Base-by-base conservation (phyloP, 148 eudicot genomes). In the Camellia sinensis region DNA sequence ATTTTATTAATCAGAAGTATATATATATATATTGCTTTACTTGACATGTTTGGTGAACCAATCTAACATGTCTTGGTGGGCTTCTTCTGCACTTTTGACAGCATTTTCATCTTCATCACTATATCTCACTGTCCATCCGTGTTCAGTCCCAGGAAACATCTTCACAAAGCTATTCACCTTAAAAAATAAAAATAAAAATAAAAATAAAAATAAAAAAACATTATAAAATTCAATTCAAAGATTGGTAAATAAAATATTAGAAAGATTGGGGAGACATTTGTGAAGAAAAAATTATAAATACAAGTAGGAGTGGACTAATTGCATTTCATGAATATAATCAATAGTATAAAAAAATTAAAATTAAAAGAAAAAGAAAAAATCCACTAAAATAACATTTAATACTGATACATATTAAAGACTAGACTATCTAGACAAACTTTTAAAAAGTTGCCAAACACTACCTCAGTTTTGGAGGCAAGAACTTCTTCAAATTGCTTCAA, bases 41-140 rank as follows among this genome's bases (percentile, higher is more conserved):
- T 79, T 73, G 68, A 84, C 40, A 67, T 77, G 64, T 56, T 81
- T 81, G 72, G 43, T 74, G 9, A 85, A 54, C 87, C 87, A 85
- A 61, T 61, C 75, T n/a, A 85, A 8, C 77, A 85, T 59, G 63
- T 85, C 87, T 68, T 7, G 0, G 62, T 85, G 87, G 63, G 87
- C 78, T 59, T 85, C 87, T 41, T 78, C 41, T 74, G 87, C 87
- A 52, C 77, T 67, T 68, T 70, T 81, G 7, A 81, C 82, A 57
- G 73, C 84, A 50, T 14, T 15, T 81, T 81, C 84, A 79, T 81
- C 84, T 4, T 81, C 82, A 52, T 73, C 79, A 12, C 71, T 37
- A 29, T 85, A 85, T 75, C 84, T 40, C 72, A 70, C 73, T 2
- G 84, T 81, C 87, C 87, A 85, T 40, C 87, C 84, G 62, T 85